These are phyloP conservation scores for Cardamine resedifolia DNA, from an alignment of 345 rosid species.

Conservation along the genomic window DNA sequence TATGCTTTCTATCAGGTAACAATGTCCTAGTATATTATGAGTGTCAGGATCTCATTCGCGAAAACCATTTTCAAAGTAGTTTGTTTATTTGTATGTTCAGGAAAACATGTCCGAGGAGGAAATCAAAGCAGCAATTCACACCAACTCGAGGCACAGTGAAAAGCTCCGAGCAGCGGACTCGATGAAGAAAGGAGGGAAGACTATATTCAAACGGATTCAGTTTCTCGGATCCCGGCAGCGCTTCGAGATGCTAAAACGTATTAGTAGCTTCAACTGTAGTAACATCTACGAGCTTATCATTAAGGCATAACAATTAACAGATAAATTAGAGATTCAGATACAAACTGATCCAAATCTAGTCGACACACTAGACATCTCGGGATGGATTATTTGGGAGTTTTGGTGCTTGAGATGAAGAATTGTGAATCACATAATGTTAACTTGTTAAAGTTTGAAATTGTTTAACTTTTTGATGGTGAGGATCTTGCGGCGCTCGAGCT, in stretches of 20 bases:
- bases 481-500: conserved; percentile 56
- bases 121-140: conserved; percentile 65
- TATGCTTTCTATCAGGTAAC: conserved; percentile 72
- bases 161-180: conserved; percentile 52
- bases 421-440: neutral
- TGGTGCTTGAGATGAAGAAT: neutral
- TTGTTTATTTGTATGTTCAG: conserved; percentile 23
- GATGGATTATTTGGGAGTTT: neutral
- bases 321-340: neutral
- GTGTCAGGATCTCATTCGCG: neutral
- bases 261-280: conserved; percentile 61
- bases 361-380: neutral
- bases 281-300: conserved; percentile 69
- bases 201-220: conserved; percentile 55
- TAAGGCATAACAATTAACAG: conserved; percentile 41
- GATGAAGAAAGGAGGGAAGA: conserved; percentile 36
- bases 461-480: conserved; percentile 38
- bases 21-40: neutral
- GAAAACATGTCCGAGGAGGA: conserved; percentile 62
- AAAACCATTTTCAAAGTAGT: neutral
- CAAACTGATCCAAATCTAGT: conserved; percentile 8
- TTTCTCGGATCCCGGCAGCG: conserved; percentile 65
- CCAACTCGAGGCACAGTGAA: conserved; percentile 71
- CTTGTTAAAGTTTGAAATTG: neutral
- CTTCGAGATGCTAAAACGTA: conserved; percentile 70